A percentile compares a stretch with the other conserved stretches of the same genome.
These are phyloP conservation scores for Colletotrichum navitas DNA, from an alignment of 2,329 filamentous ascomycete genomes.

Conservation along the genomic window DNA sequence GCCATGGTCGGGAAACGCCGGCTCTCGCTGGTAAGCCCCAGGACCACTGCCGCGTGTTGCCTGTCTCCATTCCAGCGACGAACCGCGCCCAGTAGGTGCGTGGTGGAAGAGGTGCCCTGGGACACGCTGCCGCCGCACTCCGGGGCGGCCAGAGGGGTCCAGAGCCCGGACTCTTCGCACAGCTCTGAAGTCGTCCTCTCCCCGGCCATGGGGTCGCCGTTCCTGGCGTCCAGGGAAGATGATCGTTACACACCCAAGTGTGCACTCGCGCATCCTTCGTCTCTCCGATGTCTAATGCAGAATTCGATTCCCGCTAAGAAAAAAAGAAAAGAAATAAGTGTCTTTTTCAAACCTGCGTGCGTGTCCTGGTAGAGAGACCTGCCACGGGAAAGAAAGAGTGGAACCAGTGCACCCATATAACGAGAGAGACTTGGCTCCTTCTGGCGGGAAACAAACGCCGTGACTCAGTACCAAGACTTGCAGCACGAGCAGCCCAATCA, in stretches of 20 bases:
- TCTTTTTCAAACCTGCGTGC: background rate
- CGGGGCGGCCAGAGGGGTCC: background rate
- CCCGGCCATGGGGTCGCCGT: background rate
- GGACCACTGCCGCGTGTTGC: background rate
- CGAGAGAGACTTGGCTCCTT: too few species aligned
- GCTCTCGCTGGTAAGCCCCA: background rate
- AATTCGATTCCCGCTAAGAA: background rate
- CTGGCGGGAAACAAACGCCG: too few species aligned
- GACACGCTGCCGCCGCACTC: background rate
- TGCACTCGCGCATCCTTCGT: slow-evolving; percentile 5
- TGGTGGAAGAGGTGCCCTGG: background rate
- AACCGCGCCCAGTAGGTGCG: background rate
- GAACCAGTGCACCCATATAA: background rate
- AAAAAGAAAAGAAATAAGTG: too few species aligned
- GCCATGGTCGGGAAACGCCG: background rate
- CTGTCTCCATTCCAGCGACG: background rate
- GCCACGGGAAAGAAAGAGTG: too few species aligned
- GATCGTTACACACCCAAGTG: background rate
- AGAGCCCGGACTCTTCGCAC: too few species aligned
- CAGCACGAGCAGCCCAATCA: too few species aligned
- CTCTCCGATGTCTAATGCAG: too few species aligned
- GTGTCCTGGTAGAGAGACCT: background rate
- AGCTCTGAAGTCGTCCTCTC: too few species aligned
- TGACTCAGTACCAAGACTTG: background rate
- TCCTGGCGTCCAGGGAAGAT: background rate